Conservation (phyloP, 2,329 filamentous ascomycete species). For the Aspergillus sp. region DNA sequence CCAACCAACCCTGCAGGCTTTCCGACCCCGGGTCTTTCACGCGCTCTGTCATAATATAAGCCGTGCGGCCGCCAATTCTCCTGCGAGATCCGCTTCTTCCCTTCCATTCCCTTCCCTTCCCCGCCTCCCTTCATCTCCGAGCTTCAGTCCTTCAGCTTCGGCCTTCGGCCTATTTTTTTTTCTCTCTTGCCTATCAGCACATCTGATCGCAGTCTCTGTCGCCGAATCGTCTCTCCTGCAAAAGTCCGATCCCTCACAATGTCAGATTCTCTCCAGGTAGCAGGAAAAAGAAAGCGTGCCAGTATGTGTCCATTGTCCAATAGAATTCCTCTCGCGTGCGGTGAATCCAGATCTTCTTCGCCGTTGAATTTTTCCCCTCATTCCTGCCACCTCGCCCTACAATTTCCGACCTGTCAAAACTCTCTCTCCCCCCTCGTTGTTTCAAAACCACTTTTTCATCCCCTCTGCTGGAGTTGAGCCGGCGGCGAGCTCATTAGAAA, state of each 20-base stretch:
- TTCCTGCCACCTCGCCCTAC: constrained; percentile 1
- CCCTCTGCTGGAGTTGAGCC: not conserved
- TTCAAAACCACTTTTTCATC: not conserved
- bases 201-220: not conserved
- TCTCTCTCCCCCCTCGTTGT: not conserved
- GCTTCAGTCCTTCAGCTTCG: not conserved
- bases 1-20: not conserved
- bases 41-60: not conserved
- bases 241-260: constrained; percentile 22
- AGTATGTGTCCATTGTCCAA: constrained; percentile 31
- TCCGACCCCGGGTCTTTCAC: not conserved
- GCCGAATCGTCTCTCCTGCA: not conserved
- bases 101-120: not conserved
- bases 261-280: constrained; percentile 32
- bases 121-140: not conserved
- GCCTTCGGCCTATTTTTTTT: not conserved
- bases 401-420: not conserved
- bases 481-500: not conserved
- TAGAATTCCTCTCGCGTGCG: constrained; percentile 1
- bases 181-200: not conserved
- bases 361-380: constrained; percentile 10
- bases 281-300: constrained; percentile 41
- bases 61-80: not conserved
- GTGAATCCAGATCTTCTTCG: not conserved
- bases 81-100: not conserved